phyloP scores from a whole-genome alignment of 1,139 yeast species.

The Hyphopichia fennica region DNA sequence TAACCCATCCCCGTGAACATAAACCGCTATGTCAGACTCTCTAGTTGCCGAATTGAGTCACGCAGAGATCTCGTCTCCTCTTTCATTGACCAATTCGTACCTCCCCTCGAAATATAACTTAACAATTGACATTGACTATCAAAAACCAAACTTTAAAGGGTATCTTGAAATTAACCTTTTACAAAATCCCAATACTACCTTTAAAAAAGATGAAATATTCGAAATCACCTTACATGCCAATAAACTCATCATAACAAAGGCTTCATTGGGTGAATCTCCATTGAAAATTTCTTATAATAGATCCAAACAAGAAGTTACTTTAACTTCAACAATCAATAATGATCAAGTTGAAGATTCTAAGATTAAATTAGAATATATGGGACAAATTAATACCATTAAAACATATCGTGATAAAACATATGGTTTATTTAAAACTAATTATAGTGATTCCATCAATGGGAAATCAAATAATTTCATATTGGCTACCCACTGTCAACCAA shows the following conservation, averaged over 20 bases:
- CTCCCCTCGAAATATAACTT: conserved; percentile 48
- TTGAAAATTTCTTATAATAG: conserved; percentile 37
- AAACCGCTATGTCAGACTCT: not conserved
- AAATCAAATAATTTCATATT: conserved; percentile 48
- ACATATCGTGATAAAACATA: conserved; percentile 57
- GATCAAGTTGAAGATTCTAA: not conserved
- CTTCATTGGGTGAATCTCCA: conserved; percentile 14
- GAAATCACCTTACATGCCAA: conserved; percentile 26
- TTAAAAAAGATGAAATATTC: conserved; percentile 25
- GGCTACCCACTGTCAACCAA: conserved; percentile 73
- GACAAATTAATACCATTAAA: conserved; percentile 54
- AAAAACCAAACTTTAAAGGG: conserved; percentile 60
- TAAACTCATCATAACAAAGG: conserved; percentile 28
- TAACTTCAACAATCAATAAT: not conserved
- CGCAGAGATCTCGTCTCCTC: conserved; percentile 6
- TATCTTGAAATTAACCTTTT: conserved; percentile 34
- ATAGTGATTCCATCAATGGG: conserved; percentile 50
- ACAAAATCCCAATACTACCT: conserved; percentile 14
- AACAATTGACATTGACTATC: conserved; percentile 41
- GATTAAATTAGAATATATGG: conserved; percentile 37
- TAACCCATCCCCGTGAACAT: too few relatives aligned
- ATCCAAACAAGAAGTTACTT: conserved; percentile 29
- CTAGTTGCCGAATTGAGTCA: not conserved
- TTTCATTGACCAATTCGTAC: conserved; percentile 29
- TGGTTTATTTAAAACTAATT: conserved; percentile 71